These are phyloP conservation scores for Colletotrichum falcatum DNA, from an alignment of 2,329 filamentous ascomycete species.

Conservation along the genomic window DNA sequence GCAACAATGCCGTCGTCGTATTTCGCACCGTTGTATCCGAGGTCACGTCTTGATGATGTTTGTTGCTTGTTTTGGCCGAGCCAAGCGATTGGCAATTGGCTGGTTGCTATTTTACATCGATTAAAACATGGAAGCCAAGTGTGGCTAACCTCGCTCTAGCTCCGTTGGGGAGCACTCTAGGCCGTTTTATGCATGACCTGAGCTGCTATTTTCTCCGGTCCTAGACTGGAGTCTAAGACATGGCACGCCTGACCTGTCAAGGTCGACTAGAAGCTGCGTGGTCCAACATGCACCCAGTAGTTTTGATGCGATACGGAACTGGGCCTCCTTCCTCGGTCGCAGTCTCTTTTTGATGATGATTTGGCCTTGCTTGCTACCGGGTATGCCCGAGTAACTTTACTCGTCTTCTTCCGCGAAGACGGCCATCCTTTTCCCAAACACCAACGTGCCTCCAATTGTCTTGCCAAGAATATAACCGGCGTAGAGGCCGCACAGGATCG, in stretches of 20 bases:
- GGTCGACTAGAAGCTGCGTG: neutral
- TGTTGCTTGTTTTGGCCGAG: slow-evolving; percentile 15
- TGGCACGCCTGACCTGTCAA: slow-evolving; percentile 6
- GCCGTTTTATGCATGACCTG: slow-evolving; percentile 5
- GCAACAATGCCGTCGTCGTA: slow-evolving; percentile 12
- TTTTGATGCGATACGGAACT: neutral
- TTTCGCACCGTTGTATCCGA: neutral
- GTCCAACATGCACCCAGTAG: neutral
- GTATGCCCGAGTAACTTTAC: neutral
- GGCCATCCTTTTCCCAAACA: slow-evolving; percentile 59
- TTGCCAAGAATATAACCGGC: slow-evolving; percentile 81
- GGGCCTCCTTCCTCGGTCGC: neutral
- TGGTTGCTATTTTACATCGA: slow-evolving; percentile 22
- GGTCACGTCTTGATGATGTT: slow-evolving; percentile 9
- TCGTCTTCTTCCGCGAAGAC: slow-evolving; percentile 30
- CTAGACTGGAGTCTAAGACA: neutral
- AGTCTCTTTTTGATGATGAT: neutral
- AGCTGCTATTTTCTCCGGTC: slow-evolving; percentile 3
- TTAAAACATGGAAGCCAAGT: slow-evolving; percentile 13
- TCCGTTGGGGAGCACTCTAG: neutral
- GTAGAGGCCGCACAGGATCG: slow-evolving; percentile 86
- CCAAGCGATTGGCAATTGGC: slow-evolving; percentile 14
- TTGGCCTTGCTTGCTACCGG: neutral
- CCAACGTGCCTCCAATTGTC: slow-evolving; percentile 65
- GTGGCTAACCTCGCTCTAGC: slow-evolving; percentile 9